Conservation (phyloP, 2,329 filamentous ascomycete species). For the Nemania bipapillata region DNA sequence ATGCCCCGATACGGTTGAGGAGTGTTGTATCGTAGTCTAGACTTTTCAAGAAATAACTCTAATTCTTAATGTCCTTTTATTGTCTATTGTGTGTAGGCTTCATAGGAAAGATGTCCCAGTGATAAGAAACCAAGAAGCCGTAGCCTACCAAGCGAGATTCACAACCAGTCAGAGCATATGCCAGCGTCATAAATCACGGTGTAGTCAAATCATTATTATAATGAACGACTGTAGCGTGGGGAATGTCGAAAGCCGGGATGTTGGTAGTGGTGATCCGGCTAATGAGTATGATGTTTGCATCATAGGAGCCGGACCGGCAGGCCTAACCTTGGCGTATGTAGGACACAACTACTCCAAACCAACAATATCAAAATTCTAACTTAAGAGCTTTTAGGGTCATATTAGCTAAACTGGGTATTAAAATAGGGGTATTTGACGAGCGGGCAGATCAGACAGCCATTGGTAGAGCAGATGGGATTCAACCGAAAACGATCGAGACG, state of each 20-base stretch:
- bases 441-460: conserved; percentile 73
- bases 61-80: neutral
- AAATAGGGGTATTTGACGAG: conserved; percentile 74
- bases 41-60: neutral
- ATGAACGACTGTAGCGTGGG: neutral
- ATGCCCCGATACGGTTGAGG: neutral
- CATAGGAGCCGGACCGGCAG: conserved; percentile 66
- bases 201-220: neutral
- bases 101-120: neutral
- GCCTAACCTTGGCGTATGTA: conserved; percentile 63
- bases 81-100: neutral
- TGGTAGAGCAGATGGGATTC: conserved; percentile 73
- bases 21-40: neutral
- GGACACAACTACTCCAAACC: neutral
- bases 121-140: neutral
- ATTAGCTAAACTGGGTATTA: conserved; percentile 73
- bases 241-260: neutral
- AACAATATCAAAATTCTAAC: conserved; percentile 28
- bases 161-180: neutral
- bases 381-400: conserved; percentile 51
- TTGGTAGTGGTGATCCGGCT: neutral
- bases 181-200: neutral
- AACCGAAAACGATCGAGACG: conserved; percentile 82
- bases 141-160: neutral
- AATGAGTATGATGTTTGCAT: conserved; percentile 57